phyloP scores from a whole-genome alignment of 2,329 filamentous ascomycete species.

The Neurospora crassa region DNA sequence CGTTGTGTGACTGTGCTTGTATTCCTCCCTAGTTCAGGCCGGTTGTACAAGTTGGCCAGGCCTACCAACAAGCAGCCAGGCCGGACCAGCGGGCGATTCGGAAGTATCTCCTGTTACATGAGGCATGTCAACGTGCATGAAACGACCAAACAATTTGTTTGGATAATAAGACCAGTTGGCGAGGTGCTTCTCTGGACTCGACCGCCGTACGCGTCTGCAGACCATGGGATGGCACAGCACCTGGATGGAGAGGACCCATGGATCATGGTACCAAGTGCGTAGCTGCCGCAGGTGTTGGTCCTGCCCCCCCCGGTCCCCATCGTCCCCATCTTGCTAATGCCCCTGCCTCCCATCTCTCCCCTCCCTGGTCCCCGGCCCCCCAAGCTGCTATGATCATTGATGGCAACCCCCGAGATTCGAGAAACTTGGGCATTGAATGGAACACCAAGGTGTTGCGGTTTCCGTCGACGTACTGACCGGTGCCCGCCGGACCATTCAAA shows the following conservation, averaged over 20 bases:
- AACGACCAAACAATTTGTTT: neutral
- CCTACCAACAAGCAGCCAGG: neutral
- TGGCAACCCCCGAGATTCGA: neutral
- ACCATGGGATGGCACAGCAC: neutral
- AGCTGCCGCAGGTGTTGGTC: neutral
- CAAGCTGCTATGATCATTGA: neutral
- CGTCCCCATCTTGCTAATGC: neutral
- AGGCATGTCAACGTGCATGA: neutral
- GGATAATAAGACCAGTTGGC: neutral
- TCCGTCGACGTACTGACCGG: neutral
- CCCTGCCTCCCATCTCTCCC: neutral
- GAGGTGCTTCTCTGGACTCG: neutral
- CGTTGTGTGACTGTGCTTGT: neutral
- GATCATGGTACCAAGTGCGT: neutral
- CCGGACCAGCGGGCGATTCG: neutral
- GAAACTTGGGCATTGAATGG: neutral
- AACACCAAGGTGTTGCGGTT: neutral
- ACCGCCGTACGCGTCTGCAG: neutral
- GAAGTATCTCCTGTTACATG: neutral
- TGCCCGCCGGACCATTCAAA: neutral
- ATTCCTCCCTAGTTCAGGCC: neutral
- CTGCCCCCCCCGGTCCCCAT: neutral
- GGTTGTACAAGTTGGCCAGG: neutral
- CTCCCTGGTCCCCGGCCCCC: neutral
- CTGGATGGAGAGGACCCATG: neutral